Base-by-base conservation (phyloP, 768 basidiomycete species). In the Trametes sanguinea region DNA sequence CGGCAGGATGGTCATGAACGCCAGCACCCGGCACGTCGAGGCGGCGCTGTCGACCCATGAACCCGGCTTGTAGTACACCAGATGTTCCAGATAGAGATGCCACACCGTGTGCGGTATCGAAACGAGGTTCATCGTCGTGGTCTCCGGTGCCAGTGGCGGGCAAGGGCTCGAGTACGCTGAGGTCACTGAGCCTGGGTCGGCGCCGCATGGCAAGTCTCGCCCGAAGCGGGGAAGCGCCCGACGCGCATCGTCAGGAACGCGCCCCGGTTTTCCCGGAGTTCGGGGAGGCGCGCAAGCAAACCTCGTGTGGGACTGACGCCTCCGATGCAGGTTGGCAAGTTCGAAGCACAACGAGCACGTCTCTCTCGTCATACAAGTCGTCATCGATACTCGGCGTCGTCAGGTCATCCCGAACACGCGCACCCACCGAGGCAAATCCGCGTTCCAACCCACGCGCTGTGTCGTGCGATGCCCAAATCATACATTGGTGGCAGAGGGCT, bases 11-110 rank as follows among this genome's bases (percentile, higher is more conserved):
- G 77, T 67, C 39, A 88, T 22, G 60, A 80, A 73, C 27, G 90
- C 87, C 62, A 92, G 78, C 50, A 90, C 72, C 57, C 89, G 87
- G 67, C 81, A 88, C 6, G 77, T 76, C 43, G 81, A 86, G 16
- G 90, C 88, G 39, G 82, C 77, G 62, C 80, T 82, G 43, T 80
- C 82, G 51, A 92, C 86, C 85, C 84, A 88, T 3, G 91, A 92
- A 43, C 79, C 76, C 2, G 83, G 77, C 48, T 82, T 71, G 67
- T 89, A 90, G 67, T 81, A 74, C 83, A 85, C 88, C 27, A 92
- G 77, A 67, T 87, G 78, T 40, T 83, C 74, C 57, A 86, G 64
- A 67, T 92, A 92, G 61, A 76, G 76, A 22, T 78, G 69, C 88
- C 88, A 90, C 39, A 89, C 65, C 6, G 76, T 70, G 32, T 68